Percentiles rank a stretch among this genome's conserved stretches.
phyloP scores from a whole-genome alignment of 441 rosid genomes.

The Bocquillonia castaneifolia region DNA sequence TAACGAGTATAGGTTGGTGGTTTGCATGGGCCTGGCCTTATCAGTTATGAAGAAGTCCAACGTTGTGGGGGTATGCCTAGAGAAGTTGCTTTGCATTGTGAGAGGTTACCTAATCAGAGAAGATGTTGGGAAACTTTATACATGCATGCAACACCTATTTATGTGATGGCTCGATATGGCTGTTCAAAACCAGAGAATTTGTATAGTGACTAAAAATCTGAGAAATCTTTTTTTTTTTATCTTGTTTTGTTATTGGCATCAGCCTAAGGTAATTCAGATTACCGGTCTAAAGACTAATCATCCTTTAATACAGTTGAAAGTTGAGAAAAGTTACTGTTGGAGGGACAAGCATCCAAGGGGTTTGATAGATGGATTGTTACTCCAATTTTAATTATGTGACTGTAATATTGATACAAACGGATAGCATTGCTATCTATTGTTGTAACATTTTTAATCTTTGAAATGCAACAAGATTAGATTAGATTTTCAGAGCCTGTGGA shows the following conservation, averaged over 20 bases:
- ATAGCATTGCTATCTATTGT: constrained; percentile 4
- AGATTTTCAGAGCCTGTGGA: neutral
- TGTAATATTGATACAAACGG: neutral
- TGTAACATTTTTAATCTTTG: neutral
- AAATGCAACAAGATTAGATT: neutral
- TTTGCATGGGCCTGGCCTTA: constrained; percentile 2
- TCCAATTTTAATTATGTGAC: neutral
- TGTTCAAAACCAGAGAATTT: constrained; percentile 11
- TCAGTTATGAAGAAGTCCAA: neutral
- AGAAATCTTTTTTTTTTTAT: constrained; percentile 2
- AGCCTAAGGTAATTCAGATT: neutral
- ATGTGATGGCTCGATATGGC: constrained; percentile 6
- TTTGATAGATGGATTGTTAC: neutral
- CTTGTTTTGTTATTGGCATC: constrained; percentile 6
- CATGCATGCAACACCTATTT: neutral
- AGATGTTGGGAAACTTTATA: neutral
- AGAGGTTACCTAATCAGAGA: neutral
- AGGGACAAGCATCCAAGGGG: constrained; percentile 1
- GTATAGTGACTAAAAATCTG: constrained; percentile 10
- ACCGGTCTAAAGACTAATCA: neutral
- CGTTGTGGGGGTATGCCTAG: neutral
- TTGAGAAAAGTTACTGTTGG: neutral
- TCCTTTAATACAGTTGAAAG: neutral
- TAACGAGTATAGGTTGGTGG: constrained; percentile 9
- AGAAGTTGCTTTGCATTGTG: neutral